Percentiles rank a stretch among this genome's conserved stretches.
phyloP scores from a whole-genome alignment of 2,329 filamentous ascomycete genomes.

The Talaromyces sp. region DNA sequence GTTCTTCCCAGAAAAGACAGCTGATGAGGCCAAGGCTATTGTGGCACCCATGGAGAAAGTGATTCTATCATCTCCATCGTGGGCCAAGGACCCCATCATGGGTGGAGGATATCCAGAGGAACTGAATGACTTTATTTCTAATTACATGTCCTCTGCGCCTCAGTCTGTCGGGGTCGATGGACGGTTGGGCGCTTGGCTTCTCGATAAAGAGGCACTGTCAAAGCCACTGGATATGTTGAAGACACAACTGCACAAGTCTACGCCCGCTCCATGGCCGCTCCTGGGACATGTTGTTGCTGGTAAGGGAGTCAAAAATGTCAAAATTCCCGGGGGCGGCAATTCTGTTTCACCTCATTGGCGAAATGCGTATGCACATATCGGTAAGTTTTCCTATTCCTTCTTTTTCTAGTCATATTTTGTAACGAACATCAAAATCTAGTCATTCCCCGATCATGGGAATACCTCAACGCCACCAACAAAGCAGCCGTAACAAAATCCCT shows the following conservation, averaged over 20 bases:
- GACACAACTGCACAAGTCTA: background rate
- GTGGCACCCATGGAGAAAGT: background rate
- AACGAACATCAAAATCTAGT: background rate
- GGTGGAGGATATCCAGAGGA: background rate
- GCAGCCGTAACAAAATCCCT: background rate
- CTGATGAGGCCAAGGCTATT: background rate
- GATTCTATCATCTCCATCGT: background rate
- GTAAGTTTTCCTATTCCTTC: background rate
- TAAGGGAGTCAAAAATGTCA: background rate
- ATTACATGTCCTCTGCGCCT: background rate
- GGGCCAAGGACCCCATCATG: background rate
- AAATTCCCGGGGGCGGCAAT: conserved; percentile 19
- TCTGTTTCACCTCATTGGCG: conserved; percentile 38
- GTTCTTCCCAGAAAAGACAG: conserved; percentile 16
- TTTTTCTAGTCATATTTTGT: background rate
- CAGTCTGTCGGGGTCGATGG: background rate
- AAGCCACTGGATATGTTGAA: background rate
- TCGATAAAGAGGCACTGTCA: background rate
- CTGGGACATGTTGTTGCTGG: background rate
- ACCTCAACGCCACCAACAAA: background rate
- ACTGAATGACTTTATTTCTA: background rate
- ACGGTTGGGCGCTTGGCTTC: background rate
- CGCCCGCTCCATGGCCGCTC: background rate
- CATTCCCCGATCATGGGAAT: background rate
- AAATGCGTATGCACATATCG: conserved; percentile 29